Base-by-base conservation (phyloP, 306 rosid species). In the Sphenostylis stenocarpa region DNA sequence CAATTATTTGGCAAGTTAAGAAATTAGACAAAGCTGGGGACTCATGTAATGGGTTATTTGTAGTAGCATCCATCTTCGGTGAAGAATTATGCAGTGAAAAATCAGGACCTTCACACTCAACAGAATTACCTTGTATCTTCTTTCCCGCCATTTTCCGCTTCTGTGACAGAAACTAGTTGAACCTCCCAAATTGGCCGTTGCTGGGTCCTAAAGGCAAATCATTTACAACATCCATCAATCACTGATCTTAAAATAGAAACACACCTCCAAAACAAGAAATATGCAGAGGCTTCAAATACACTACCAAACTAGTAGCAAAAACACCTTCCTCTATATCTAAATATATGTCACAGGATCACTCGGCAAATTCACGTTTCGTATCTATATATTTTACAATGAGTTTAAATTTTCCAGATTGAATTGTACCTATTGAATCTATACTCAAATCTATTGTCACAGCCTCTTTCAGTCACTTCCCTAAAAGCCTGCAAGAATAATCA, bases 11-110 rank as follows among this genome's bases (percentile, higher is more conserved):
- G 17, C 77, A 81, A 38, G 19, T 44, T 15, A 57, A 68, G 60
- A 48, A 38, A 58, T 60, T 47, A 49, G 84, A 61, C 65, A 66
- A 75, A 79, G 52, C 61, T n/a, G 61, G 77, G 34, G 53, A 31
- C 72, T 61, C 71, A 15, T 73, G 78, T 53, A 21, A 66, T 20
- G 74, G 41, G 38, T 77, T 38, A 21, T 77, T 73, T 14, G 24
- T 9, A 52, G 83, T n/a, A 44, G 28, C 79, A 63, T 62, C 81
- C 14, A 16, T 70, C 66, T 79, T 66, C 67, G 21, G 38, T 52
- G 48, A 41, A 63, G 75, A 68, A 44, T 34, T 33, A 28, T 47
- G 79, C 33, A 24, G 29, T 6, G 55, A 63, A 28, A 70, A 33
- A 44, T 77, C 70, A 77, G 76, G 67, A 47, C 29, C 85, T 17